Conservation (phyloP, 768 basidiomycete genomes). For the Pisolithus marmoratus region DNA sequence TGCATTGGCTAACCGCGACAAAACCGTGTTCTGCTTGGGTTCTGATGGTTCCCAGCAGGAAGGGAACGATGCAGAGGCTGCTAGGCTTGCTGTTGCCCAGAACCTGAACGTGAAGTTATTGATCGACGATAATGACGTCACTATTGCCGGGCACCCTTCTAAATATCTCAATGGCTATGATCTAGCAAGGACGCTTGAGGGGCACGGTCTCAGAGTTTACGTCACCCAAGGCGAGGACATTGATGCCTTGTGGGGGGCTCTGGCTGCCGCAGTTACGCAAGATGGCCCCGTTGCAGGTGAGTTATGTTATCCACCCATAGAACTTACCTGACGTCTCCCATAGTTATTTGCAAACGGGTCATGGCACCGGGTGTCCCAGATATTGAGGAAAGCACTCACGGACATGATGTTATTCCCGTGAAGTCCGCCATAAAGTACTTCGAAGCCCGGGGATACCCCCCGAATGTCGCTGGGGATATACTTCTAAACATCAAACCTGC, state of each 20-base stretch:
- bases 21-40: slow-evolving; percentile 76
- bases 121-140: slow-evolving; percentile 89
- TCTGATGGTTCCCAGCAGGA: slow-evolving; percentile 92
- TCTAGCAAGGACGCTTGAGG: slow-evolving; percentile 63
- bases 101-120: slow-evolving; percentile 78
- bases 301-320: slow-evolving; percentile 10
- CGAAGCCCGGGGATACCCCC: slow-evolving; percentile 50
- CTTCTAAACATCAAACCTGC: slow-evolving; percentile 61
- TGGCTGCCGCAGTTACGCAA: slow-evolving; percentile 49
- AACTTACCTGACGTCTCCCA: not conserved
- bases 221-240: slow-evolving; percentile 74
- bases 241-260: slow-evolving; percentile 67
- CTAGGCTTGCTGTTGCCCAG: slow-evolving; percentile 80
- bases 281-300: slow-evolving; percentile 76
- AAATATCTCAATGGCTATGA: slow-evolving; percentile 79
- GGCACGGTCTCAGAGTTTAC: slow-evolving; percentile 77
- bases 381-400: slow-evolving; percentile 75
- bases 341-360: slow-evolving; percentile 63
- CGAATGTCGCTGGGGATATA: slow-evolving; percentile 42
- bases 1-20: slow-evolving; percentile 70
- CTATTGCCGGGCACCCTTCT: slow-evolving; percentile 88
- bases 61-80: slow-evolving; percentile 88
- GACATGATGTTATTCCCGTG: slow-evolving; percentile 82
- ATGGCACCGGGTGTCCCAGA: slow-evolving; percentile 69
- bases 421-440: slow-evolving; percentile 77